Base-by-base conservation (phyloP, 257 asterid species). In the Capsicum chinense region DNA sequence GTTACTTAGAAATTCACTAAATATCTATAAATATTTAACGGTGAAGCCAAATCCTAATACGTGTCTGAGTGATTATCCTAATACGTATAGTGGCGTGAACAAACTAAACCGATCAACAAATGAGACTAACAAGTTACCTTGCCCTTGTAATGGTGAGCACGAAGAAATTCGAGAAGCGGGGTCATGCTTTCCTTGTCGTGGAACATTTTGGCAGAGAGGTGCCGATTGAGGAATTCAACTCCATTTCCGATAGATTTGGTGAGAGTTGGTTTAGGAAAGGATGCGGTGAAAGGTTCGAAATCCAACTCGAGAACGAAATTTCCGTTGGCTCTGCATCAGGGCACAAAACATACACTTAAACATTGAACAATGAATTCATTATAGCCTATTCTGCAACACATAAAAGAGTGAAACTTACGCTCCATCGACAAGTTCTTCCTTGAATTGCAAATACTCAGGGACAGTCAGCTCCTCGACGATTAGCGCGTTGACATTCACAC, bases 191-290 rank as follows among this genome's bases (percentile, higher is more conserved):
- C 98, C 89, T 87, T 92, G 91, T 95, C 98, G 54, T 97, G 98
- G 85, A 97, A 97, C 98, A 97, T 92, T 84, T 97, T 95, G 0
- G 99, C 98, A 1, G 98, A 97, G 86, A 97, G 98, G 83, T 97
- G 98, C 84, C 98, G 71, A 88, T 97, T 94, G 82, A 97, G 98
- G 90, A 97, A 97, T 86, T 97, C 97, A 44, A 97, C 99, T 84
- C 99, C 99, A 60, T 97, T 95, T 6, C 99, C 99, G 35, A 97
- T 97, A 69, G 97, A 95, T 71, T 95, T 97, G n/a, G 99, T 94
- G 79, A 97, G 92, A 59, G 98, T 97, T 4, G 99, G 97, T 88
- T 93, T 94, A 3, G 99, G 99, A 48, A 95, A 91, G 3, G 97
- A 92, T n/a, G 98, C 90, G 0, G 97, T 95, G 76, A 95, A 97